These are phyloP conservation scores for Sporisorium iseilematis-ciliati DNA, from an alignment of 1,284 basidiomycete species.

Conservation along the genomic window DNA sequence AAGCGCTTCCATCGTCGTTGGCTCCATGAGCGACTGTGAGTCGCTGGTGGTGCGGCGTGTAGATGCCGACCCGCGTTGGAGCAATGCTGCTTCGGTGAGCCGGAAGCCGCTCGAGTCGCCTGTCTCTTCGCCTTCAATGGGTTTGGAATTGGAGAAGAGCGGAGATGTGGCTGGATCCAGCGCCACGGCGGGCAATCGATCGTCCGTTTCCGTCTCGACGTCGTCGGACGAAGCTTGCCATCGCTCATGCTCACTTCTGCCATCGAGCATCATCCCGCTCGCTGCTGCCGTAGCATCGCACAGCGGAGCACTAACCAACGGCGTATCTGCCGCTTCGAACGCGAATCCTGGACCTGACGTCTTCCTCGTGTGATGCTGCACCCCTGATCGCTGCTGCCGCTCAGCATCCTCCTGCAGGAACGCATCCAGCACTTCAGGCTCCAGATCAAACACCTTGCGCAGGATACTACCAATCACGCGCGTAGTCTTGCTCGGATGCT, in stretches of 20 bases:
- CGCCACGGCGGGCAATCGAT: neutral
- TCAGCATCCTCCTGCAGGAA: conserved; percentile 39
- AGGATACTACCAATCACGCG: conserved; percentile 47
- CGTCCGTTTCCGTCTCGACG: conserved; percentile 15
- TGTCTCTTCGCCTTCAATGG: conserved; percentile 31
- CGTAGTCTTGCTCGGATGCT: conserved; percentile 38
- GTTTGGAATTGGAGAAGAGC: conserved; percentile 38
- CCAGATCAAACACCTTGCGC: conserved; percentile 47
- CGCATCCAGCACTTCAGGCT: conserved; percentile 53
- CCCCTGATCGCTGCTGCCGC: conserved; percentile 11
- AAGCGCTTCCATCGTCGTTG: conserved; percentile 48
- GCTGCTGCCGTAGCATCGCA: conserved; percentile 5
- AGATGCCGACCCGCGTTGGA: conserved; percentile 30
- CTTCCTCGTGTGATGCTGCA: neutral
- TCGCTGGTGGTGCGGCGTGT: conserved; percentile 13
- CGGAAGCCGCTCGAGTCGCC: conserved; percentile 6
- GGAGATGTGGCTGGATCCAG: conserved; percentile 30
- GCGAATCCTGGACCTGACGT: conserved; percentile 22
- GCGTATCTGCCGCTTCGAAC: conserved; percentile 29
- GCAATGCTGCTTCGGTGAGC: conserved; percentile 43
- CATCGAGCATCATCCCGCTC: conserved; percentile 32
- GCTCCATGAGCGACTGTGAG: conserved; percentile 32
- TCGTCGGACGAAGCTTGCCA: conserved; percentile 9
- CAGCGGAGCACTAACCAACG: conserved; percentile 22
- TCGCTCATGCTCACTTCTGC: conserved; percentile 28